These are phyloP conservation scores for Teunomyces atbi DNA, from an alignment of 805 yeast species.

Conservation along the genomic window DNA sequence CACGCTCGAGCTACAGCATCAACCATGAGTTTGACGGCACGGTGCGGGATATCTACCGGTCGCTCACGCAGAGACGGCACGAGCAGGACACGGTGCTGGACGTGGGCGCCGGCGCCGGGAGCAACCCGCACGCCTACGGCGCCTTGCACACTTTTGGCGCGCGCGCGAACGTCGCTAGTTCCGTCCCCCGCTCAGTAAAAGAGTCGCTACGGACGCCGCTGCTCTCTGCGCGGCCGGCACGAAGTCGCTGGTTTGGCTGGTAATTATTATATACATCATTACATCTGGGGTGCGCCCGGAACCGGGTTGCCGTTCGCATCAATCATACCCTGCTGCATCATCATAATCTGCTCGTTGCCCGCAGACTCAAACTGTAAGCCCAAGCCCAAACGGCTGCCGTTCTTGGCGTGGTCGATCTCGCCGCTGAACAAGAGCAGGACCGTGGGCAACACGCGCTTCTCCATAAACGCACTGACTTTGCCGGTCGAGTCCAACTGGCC, in stretches of 20 bases:
- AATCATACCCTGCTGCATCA: constrained; percentile 84
- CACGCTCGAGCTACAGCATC: constrained; percentile 26
- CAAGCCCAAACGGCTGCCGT: constrained; percentile 79
- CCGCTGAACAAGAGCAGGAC: constrained; percentile 85
- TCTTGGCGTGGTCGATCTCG: constrained; percentile 79
- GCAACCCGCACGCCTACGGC: no score
- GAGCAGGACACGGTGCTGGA: background rate
- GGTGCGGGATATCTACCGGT: constrained; percentile 30
- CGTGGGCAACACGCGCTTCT: constrained; percentile 90
- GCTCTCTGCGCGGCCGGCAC: no score
- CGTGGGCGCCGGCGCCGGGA: background rate
- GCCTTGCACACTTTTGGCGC: no score
- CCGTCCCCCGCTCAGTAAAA: no score
- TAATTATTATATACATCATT: constrained; percentile 9
- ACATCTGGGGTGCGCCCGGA: constrained; percentile 65
- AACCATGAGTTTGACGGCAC: constrained; percentile 25
- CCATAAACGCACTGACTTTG: constrained; percentile 86
- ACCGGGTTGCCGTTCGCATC: constrained; percentile 85
- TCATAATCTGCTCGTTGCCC: constrained; percentile 87
- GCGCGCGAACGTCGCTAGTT: background rate
- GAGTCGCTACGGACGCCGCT: background rate
- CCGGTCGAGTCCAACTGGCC: constrained; percentile 92
- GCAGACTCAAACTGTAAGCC: constrained; percentile 96
- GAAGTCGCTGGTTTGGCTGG: constrained; percentile 39
- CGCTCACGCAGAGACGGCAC: constrained; percentile 27